Base-by-base conservation (phyloP, 345 rosid genomes). In the Eucalyptus curtisii region DNA sequence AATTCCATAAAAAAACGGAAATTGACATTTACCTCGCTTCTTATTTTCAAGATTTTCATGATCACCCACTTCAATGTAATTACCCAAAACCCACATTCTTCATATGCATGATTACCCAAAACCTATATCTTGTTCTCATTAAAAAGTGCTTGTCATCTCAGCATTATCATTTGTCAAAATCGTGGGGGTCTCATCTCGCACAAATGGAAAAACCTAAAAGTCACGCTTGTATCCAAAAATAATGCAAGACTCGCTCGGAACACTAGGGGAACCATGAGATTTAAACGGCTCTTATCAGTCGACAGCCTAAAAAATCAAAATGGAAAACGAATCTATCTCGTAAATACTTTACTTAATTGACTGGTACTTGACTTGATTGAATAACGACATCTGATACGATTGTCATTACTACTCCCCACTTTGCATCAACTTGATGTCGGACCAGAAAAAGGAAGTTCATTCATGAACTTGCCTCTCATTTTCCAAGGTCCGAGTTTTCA, bases 271-370 rank as follows among this genome's bases (percentile, higher is more conserved):
- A 17, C 44, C 45, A 10, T 5, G 45, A 71, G 81, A 71, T 71
- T 33, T 71, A 37, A 37, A 17, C 81, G 40, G 44, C 81, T 33
- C 44, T 33, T 37, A 9, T 71, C 25, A 5, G 33, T 71, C 81
- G 6, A 71, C 7, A 10, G 1, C 13, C 81, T 13, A 33, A 71
- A 66, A 33, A 33, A 16, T 71, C 25, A 33, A 33, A 76, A 40
- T 0, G 5, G 30, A 22, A 76, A 64, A 8, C 5, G 2, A 33
- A 64, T 2, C 76, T n/a, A 17, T 64, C 40, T 4, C 2, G 0
- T 64, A n/a, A 64, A n/a, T 64, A n/a, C 10, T n/a, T 64, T 15
- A 15, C 40, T 64, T n/a, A 15, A 64, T 15, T 14, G 20, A 15
- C 10, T 4, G 0, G 17, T n/a, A n/a, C 17, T 64, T 15, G 3